Base-by-base conservation (phyloP, 352 stramenopile species). In the Phytophthora hybrid region DNA sequence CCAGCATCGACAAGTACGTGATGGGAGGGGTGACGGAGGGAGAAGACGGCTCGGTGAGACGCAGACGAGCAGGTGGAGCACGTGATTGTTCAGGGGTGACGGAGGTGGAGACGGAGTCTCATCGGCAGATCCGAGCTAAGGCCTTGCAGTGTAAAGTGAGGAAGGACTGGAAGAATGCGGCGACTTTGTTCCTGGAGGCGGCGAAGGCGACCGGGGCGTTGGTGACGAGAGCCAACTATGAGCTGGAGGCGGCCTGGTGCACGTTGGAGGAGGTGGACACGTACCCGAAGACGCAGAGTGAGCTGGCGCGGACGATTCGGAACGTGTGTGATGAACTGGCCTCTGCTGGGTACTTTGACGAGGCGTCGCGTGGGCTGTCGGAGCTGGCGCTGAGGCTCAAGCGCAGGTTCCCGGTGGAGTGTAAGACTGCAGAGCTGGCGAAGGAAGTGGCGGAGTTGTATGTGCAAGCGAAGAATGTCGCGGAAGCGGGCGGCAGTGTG, bases 71-170 rank as follows among this genome's bases (percentile, higher is more conserved):
- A 13, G 69, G 52, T 6, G 47, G 56, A 29, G 34, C 54, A 72
- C 52, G 14, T 60, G 66, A 0, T 69, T 69, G 8, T 44, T 51
- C 60, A 21, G 66, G 34, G 3, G 55, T 56, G 32, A 58, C 26
- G 34, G 68, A 66, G 8, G 63, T 64, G 19, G 72, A 71, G 5
- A 77, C 64, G 1, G 66, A 82, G 16, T 84, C 83, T 31, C 84
- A 91, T 59, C 78, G 81, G 19, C 76, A 85, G 31, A 67, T 94
- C 34, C 76, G 81, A 63, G 83, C 82, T 4, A 89, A 85, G 51
- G 87, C 87, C 6, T 76, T 93, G 51, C 84, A 94, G 55, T 81
- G 71, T 59, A 94, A 92, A 78, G 79, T 94, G 46, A 77, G 74
- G n/a, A 88, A 85, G 46, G 85, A 93, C 41, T 94, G 87, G 87